Evolutionary conservation across 345 rosid species (phyloP), one percentile per base, ranked within the genome.

Genomic region (Gossypium bickii): DNA sequence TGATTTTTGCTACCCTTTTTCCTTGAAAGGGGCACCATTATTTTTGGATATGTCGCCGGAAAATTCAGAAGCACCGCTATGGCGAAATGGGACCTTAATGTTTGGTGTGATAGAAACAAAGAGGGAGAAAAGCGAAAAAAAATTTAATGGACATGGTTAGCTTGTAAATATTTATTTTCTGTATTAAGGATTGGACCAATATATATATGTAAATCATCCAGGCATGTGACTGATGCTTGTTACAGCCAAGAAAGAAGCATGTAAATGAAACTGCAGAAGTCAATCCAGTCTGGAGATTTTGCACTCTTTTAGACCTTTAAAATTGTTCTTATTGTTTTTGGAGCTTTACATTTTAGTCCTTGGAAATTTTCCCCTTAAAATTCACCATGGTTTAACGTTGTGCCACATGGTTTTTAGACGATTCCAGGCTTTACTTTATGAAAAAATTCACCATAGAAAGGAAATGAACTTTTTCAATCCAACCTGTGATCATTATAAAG

Each of bases 401-500:
- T 48, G 71, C 71, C 71, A 48, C 43, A 24, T 63, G 76, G 53
- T 41, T 44, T 25, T 60, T 20, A 27, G 61, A 66, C 58, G 58
- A 57, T 72, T 72, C 67, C 75, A 67, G 52, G 74, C 72, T 70
- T 44, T 41, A 67, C 56, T 72, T 29, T 66, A 64, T 76, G 34
- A 48, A 34, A 34, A 34, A 5, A 68, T n/a, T 69, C 75, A 45
- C 20, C 61, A 68, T 61, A 20, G n/a, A 56, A 27, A 51, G 38
- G 41, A 9, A 22, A 58, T 29, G 64, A 3, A 12, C 60, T 67
- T 55, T 79, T 77, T 68, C 52, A 69, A 22, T 48, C 52, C 73
- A 51, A 65, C 84, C 78, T 83, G 91, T 86, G 86, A 83, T 51
- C 85, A 65, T 73, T 80, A 72, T 83, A 80, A 89, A 78, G 87